Conservation (phyloP, 805 yeast species). For the Candida pseudofarinosa region DNA sequence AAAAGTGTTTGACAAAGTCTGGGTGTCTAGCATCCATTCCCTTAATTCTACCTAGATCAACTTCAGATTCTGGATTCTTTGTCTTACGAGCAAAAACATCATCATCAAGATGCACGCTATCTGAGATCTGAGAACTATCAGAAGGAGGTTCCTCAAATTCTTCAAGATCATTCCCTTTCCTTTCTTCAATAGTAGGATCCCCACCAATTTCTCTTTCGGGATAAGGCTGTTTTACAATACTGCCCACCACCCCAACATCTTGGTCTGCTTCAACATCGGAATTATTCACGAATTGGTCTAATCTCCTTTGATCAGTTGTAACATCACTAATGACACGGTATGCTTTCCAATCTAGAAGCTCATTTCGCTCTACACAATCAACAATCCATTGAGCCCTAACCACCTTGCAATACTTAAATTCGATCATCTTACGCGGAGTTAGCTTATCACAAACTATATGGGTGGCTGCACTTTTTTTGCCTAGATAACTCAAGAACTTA, state of each 20-base stretch:
- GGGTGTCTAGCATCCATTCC: constrained; percentile 66
- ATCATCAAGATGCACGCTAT: background rate
- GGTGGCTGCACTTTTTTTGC: constrained; percentile 70
- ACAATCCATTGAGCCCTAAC: constrained; percentile 81
- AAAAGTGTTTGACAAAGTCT: constrained; percentile 64
- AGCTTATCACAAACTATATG: constrained; percentile 79
- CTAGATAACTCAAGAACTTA: constrained; percentile 59
- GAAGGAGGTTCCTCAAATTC: background rate
- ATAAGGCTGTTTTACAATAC: constrained; percentile 2
- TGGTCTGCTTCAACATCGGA: constrained; percentile 2
- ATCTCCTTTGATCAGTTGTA: constrained; percentile 52
- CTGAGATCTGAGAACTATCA: constrained; percentile 1
- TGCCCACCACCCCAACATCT: constrained; percentile 3
- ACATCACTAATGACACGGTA: constrained; percentile 49
- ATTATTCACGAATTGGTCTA: constrained; percentile 15
- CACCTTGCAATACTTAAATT: constrained; percentile 66
- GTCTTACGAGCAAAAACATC: background rate
- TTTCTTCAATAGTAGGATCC: background rate
- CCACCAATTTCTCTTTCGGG: constrained; percentile 1
- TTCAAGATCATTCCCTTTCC: constrained; percentile 4
- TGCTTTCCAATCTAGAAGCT: constrained; percentile 64
- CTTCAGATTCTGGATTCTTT: background rate
- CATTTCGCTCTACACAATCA: constrained; percentile 50
- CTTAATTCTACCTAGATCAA: background rate
- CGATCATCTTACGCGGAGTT: constrained; percentile 69